Evolutionary conservation across 2,329 filamentous ascomycete species (phyloP).

Genomic region (Pseudogymnoascus sp.): DNA sequence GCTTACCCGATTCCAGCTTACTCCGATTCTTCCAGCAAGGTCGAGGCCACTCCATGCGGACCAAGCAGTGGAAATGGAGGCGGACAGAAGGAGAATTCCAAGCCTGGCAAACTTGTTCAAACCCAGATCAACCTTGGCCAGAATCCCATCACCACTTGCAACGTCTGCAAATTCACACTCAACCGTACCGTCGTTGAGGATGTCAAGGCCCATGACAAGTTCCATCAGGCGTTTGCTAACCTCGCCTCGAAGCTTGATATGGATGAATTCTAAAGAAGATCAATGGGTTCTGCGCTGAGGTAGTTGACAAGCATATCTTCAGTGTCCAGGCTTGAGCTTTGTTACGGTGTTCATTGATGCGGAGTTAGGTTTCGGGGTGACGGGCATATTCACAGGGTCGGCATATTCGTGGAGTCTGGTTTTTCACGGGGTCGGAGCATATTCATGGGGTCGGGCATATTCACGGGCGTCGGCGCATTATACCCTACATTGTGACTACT

Average conservation of each 20-base stretch:
- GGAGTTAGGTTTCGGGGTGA: neutral
- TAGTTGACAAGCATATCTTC: neutral
- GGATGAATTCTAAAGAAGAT: neutral
- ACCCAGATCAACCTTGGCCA: constrained; percentile 8
- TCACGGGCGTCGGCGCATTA: constrained; percentile 6
- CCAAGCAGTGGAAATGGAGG: constrained; percentile 13
- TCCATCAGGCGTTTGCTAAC: constrained; percentile 5
- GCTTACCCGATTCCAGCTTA: neutral
- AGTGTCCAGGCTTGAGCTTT: neutral
- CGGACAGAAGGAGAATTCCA: constrained; percentile 35
- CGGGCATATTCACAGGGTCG: neutral
- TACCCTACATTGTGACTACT: constrained; percentile 5
- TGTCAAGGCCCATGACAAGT: constrained; percentile 5
- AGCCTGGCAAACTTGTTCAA: constrained; percentile 7
- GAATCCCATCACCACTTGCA: neutral
- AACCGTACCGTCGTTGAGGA: constrained; percentile 5
- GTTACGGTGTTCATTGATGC: neutral
- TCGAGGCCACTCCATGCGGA: neutral
- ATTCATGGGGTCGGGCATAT: neutral
- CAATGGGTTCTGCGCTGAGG: neutral
- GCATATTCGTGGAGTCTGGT: neutral
- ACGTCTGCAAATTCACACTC: neutral
- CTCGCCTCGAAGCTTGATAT: neutral
- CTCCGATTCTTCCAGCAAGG: neutral
- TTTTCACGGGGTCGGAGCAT: neutral